Percentiles rank a stretch among this genome's conserved stretches.
These are phyloP conservation scores for Phyllosticta paracitricarpa DNA, from an alignment of 2,329 filamentous ascomycete species.

Conservation along the genomic window DNA sequence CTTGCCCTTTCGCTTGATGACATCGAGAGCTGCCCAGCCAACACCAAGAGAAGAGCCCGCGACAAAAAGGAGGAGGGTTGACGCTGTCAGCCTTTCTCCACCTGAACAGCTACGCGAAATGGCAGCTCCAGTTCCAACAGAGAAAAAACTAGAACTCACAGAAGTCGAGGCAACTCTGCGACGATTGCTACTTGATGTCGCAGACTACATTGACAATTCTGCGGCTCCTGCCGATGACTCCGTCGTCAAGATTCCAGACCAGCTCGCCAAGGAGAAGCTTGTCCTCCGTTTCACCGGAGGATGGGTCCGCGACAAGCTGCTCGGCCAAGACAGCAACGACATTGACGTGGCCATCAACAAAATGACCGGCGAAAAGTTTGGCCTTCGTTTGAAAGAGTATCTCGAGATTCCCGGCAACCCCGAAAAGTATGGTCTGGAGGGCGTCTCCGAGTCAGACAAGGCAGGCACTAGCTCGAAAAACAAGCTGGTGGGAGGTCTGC, in stretches of 20 bases:
- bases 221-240: constrained; percentile 16
- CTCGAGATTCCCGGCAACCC: constrained; percentile 51
- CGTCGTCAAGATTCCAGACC: constrained; percentile 30
- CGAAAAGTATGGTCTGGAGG: constrained; percentile 47
- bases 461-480: constrained; percentile 32
- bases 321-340: constrained; percentile 63
- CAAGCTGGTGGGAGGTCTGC: constrained; percentile 61
- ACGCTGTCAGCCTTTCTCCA: constrained; percentile 2
- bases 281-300: constrained; percentile 72
- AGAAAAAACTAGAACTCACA: constrained; percentile 48
- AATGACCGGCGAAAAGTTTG: constrained; percentile 73
- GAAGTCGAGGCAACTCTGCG: constrained; percentile 62
- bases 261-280: constrained; percentile 36
- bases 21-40: constrained; percentile 15
- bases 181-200: constrained; percentile 73
- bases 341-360: constrained; percentile 79
- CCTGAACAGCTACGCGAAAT: constrained; percentile 19
- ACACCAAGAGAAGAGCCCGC: constrained; percentile 17
- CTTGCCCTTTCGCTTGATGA: constrained; percentile 21
- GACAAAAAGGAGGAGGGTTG: constrained; percentile 24
- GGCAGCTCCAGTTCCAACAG: constrained; percentile 13
- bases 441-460: constrained; percentile 27
- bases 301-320: constrained; percentile 78
- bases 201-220: constrained; percentile 51
- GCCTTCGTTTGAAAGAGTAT: constrained; percentile 57